Evolutionary conservation across 331 rosid species (phyloP), one percentile per base, ranked within the genome.

Genomic region (Prunus yedoensis): DNA sequence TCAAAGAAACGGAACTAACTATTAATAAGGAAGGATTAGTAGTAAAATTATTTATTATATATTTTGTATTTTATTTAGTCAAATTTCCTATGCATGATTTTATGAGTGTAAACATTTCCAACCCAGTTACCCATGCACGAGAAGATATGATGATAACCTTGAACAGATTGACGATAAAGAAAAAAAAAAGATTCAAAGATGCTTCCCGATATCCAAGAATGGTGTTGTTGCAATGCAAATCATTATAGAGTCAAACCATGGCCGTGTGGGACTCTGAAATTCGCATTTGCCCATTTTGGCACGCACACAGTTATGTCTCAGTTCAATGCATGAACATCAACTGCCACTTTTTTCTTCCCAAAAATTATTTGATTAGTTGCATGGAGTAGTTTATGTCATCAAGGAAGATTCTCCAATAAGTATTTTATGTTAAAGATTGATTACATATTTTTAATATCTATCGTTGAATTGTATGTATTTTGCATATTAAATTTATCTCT

Each of bases 401-500:
- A 32, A 32, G 1, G 1, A 32, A 32, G 38, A 32, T 32, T 32
- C 5, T 32, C 0, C 1, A 1, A 4, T 32, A 32, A 32, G 1
- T 32, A 32, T 0, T 32, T 32, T 32, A 32, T 32, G 1, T 32
- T 32, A 5, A 25, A 0, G 0, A 4, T 32, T 32, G 0, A 0
- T 32, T 4, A 5, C 0, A 5, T 32, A 32, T 32, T 32, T 32
- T 32, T 32, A 32, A 5, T 5, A 32, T 32, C 1, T 0, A 32
- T 32, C 0, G 1, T 32, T 32, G 8, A 32, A 32, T 32, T 5
- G 8, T 0, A 5, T 32, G 1, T 5, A 32, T 32, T 0, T 32
- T 32, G 1, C 0, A 32, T 32, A 32, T 32, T 32, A 32, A 32
- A 32, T 32, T 32, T 32, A 32, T 32, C 8, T 32, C 5, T 32